These are phyloP conservation scores for Galerina sulciceps DNA, from an alignment of 768 basidiomycete genomes.

Conservation along the genomic window DNA sequence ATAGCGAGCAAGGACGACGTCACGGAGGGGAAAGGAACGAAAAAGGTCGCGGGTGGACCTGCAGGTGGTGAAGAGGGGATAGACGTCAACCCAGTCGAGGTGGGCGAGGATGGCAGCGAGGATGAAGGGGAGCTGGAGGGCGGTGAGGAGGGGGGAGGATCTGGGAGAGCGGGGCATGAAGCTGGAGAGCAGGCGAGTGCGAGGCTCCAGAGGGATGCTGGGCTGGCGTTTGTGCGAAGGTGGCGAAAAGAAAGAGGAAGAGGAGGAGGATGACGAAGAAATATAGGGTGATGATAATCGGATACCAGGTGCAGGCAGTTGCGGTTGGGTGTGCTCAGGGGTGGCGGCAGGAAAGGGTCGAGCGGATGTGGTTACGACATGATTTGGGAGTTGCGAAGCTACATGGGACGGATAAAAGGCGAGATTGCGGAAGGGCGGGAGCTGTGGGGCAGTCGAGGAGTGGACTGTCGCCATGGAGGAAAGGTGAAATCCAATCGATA, in stretches of 20 bases:
- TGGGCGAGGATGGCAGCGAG: slow-evolving; percentile 32
- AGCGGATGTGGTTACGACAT: neutral
- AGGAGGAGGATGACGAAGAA: neutral
- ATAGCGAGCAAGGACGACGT: slow-evolving; percentile 50
- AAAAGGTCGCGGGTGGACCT: slow-evolving; percentile 34
- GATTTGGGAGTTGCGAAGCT: neutral
- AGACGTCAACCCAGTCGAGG: slow-evolving; percentile 42
- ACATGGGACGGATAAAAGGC: neutral
- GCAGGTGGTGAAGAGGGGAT: slow-evolving; percentile 44
- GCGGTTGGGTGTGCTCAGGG: neutral
- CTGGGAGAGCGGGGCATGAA: slow-evolving; percentile 18
- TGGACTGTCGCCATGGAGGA: neutral
- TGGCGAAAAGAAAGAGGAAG: slow-evolving; percentile 1
- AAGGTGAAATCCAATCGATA: neutral
- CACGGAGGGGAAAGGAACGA: slow-evolving; percentile 28
- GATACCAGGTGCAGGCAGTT: neutral
- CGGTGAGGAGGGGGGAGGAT: slow-evolving; percentile 14
- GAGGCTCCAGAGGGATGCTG: slow-evolving; percentile 5
- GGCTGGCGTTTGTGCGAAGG: slow-evolving; percentile 8
- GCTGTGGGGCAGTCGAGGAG: neutral
- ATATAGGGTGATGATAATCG: neutral
- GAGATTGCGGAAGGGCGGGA: neutral
- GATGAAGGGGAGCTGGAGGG: slow-evolving; percentile 23
- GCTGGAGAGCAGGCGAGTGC: slow-evolving; percentile 18
- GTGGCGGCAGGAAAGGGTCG: too few relatives aligned